These are phyloP conservation scores for Vicia villosa DNA, from an alignment of 306 rosid species.

Conservation along the genomic window DNA sequence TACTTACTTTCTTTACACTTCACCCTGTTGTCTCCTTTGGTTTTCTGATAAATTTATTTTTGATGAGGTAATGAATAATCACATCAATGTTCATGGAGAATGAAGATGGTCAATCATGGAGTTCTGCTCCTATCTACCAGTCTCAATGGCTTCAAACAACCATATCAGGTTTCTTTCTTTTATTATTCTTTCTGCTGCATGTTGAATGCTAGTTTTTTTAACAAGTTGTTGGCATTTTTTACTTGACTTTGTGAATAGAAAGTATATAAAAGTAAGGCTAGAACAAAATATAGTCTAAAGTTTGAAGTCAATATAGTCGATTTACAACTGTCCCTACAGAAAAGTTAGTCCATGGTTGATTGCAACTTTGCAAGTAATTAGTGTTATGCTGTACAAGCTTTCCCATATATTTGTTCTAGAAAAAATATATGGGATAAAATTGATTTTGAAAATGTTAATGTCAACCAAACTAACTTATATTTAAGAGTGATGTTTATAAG, in stretches of 20 bases:
- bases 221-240: conserved; percentile 17
- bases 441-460: neutral
- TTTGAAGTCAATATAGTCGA: conserved; percentile 32
- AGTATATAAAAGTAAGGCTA: conserved; percentile 10
- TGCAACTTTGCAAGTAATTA: neutral
- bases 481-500: neutral
- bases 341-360: conserved; percentile 4
- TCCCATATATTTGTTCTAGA: neutral
- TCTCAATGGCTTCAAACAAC: conserved; percentile 55
- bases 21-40: conserved; percentile 9
- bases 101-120: conserved; percentile 27
- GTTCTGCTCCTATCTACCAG: conserved; percentile 32
- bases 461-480: neutral
- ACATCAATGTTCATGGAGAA: conserved; percentile 43
- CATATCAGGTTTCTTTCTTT: conserved; percentile 44
- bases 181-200: conserved; percentile 7
- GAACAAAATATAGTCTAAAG: conserved; percentile 22
- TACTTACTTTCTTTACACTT: conserved; percentile 10
- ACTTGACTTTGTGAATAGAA: conserved; percentile 12
- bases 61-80: conserved; percentile 6
- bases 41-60: conserved; percentile 11
- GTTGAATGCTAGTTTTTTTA: conserved; percentile 1
- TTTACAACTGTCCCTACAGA: neutral
- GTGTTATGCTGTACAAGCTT: neutral
- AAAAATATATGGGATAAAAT: neutral